These are phyloP conservation scores for Cutaneotrichosporon sp. DNA, from an alignment of 1,284 basidiomycete genomes.

Conservation along the genomic window DNA sequence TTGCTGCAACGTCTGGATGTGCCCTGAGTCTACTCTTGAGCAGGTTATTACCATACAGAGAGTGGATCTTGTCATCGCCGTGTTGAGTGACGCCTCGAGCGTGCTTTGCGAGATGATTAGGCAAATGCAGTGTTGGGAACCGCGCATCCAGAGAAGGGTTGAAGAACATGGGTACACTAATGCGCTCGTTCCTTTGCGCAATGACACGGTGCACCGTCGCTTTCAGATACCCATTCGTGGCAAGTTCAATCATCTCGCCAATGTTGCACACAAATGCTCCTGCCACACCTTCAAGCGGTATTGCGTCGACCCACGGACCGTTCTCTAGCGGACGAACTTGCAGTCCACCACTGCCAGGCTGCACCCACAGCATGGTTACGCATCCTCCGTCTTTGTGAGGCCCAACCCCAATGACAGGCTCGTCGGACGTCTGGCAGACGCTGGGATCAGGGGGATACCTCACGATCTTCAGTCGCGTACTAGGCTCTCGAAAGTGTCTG, in stretches of 20 bases:
- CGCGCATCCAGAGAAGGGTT: constrained; percentile 15
- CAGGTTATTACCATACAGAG: constrained; percentile 16
- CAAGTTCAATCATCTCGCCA: constrained; percentile 53
- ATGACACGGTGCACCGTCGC: constrained; percentile 17
- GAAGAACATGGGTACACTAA: constrained; percentile 18
- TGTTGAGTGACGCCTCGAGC: not conserved
- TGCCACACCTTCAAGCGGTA: constrained; percentile 54
- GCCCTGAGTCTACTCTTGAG: constrained; percentile 17
- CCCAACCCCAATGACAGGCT: constrained; percentile 9
- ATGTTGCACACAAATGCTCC: constrained; percentile 68
- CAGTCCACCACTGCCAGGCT: constrained; percentile 9
- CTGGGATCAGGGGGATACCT: constrained; percentile 11
- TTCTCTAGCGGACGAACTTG: constrained; percentile 7
- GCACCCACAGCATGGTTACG: constrained; percentile 16
- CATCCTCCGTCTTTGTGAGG: constrained; percentile 19
- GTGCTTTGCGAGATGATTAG: not conserved
- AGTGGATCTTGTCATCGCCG: constrained; percentile 6
- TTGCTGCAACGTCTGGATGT: constrained; percentile 16
- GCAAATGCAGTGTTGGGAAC: constrained; percentile 9
- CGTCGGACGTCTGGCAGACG: not conserved
- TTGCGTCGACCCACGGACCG: constrained; percentile 68
- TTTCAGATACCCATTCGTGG: constrained; percentile 16
- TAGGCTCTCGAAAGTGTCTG: constrained; percentile 10
- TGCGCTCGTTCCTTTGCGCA: constrained; percentile 5
- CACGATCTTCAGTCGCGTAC: constrained; percentile 19